Conservation (phyloP, 2,329 filamentous ascomycete species). For the Claviceps maximensis region DNA sequence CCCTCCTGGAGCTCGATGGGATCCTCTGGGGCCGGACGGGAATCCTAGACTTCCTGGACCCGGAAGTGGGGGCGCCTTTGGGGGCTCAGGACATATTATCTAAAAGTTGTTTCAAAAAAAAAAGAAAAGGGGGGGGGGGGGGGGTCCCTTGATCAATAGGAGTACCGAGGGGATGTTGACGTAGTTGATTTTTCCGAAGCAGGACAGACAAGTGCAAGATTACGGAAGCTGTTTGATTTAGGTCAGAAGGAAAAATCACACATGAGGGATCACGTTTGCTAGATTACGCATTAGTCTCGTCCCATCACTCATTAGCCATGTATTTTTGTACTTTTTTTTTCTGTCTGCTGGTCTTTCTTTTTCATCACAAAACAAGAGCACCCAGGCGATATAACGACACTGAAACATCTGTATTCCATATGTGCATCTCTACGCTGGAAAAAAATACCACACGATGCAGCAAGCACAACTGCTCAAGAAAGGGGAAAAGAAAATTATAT, state of each 20-base stretch:
- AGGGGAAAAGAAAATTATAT: no score
- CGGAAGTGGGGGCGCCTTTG: conserved; percentile 27
- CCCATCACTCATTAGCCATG: not conserved
- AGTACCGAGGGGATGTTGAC: not conserved
- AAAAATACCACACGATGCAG: no score
- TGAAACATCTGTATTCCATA: no score
- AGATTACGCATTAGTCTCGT: not conserved
- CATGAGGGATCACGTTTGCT: not conserved
- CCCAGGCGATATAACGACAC: no score
- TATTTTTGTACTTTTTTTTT: not conserved
- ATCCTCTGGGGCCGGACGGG: conserved; percentile 64
- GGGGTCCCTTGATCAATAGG: not conserved
- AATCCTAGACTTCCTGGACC: conserved; percentile 33
- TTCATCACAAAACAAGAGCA: no score
- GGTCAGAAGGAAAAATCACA: not conserved
- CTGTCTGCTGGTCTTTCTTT: no score
- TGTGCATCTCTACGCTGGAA: no score
- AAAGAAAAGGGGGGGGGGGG: not conserved
- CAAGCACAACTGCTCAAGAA: no score
- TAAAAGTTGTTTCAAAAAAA: conserved; percentile 7
- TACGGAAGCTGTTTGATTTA: not conserved
- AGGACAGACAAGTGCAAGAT: not conserved
- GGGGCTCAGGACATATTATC: conserved; percentile 22
- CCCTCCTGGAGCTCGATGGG: conserved; percentile 83
- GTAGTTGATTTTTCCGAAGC: no score